Base-by-base conservation (phyloP, 2,329 filamentous ascomycete genomes). In the Diaporthe aspalathi region DNA sequence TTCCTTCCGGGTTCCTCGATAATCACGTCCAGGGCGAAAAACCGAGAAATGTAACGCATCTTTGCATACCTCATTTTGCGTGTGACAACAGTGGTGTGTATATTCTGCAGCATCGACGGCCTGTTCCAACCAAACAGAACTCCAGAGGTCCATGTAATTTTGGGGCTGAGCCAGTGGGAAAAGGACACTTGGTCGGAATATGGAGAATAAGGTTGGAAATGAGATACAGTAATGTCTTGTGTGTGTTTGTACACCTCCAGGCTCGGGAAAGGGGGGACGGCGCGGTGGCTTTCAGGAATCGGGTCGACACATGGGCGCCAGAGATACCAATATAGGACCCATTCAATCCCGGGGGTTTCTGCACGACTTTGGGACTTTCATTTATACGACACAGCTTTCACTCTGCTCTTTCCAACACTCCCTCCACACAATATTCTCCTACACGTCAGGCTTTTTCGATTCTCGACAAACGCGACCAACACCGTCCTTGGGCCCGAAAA, bases 171-270 rank as follows among this genome's bases (percentile, higher is more conserved):
- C 53, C 67, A 50, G 53, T 27, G 12, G 50, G 60, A 50, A 50
- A 32, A 45, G 24, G 43, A 16, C 62, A 24, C 45, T 43, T 43
- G 47, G 43, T 62, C 32, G 29, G 43, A 52, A 29, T 22, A 35
- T 27, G 47, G 62, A 52, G 38, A 62, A 50, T n/a, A 50, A 6
- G 53, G 43, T 40, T 68, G 40, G 49, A 22, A 49, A 66, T 72
- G 52, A 57, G 40, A 56, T 72, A 70, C 68, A 63, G 24, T 70
- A 70, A 70, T 63, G 53, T 67, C 68, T 68, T 70, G 54, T 60
- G 56, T 40, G 57, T 53, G 49, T 40, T 53, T 53, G 68, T 60
- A 53, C 56, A 67, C 45, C 27, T 52, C 45, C 50, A 45, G 38
- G 50, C 62, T 53, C 29, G 24, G 60, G 20, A 56, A 49, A 16